phyloP scores from a whole-genome alignment of 2,329 filamentous ascomycete genomes.

The Grosmannia penicillata region DNA sequence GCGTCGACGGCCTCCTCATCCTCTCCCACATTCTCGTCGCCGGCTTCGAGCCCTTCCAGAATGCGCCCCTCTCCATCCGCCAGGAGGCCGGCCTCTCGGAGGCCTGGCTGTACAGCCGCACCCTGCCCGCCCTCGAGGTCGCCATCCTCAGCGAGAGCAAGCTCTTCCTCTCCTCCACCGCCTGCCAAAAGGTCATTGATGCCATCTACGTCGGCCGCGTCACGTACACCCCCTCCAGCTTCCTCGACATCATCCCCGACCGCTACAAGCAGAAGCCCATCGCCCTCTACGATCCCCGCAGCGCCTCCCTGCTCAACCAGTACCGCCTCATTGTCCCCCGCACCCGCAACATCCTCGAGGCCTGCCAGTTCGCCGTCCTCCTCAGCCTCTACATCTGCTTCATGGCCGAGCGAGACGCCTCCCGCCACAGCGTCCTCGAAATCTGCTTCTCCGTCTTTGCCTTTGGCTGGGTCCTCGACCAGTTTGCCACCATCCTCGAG shows the following conservation, averaged over 20 bases:
- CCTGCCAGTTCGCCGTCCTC: slow-evolving; percentile 56
- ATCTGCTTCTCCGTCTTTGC: slow-evolving; percentile 57
- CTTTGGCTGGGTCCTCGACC: slow-evolving; percentile 66
- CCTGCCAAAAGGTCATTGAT: slow-evolving; percentile 69
- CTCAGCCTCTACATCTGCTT: slow-evolving; percentile 55
- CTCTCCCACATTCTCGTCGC: slow-evolving; percentile 69
- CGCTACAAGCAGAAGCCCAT: slow-evolving; percentile 77
- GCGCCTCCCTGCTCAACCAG: slow-evolving; percentile 65
- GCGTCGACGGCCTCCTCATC: slow-evolving; percentile 53
- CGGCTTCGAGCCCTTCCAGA: slow-evolving; percentile 75
- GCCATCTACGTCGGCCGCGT: slow-evolving; percentile 71
- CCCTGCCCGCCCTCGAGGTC: slow-evolving; percentile 65
- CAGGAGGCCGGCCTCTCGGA: slow-evolving; percentile 32
- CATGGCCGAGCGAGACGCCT: slow-evolving; percentile 54
- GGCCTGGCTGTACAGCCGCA: slow-evolving; percentile 36
- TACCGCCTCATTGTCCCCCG: slow-evolving; percentile 73
- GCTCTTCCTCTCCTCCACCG: slow-evolving; percentile 59
- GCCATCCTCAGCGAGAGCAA: slow-evolving; percentile 76
- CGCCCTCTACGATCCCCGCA: slow-evolving; percentile 62
- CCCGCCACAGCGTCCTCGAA: slow-evolving; percentile 42
- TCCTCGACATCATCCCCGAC: slow-evolving; percentile 73
- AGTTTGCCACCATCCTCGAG: slow-evolving; percentile 61
- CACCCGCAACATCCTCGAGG: slow-evolving; percentile 61
- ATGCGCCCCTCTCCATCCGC: slow-evolving; percentile 54
- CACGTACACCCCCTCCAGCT: slow-evolving; percentile 68